A percentile compares a stretch with the other conserved stretches of the same genome.
phyloP scores from a whole-genome alignment of 2,329 filamentous ascomycete species.

The Penicillium sp. region DNA sequence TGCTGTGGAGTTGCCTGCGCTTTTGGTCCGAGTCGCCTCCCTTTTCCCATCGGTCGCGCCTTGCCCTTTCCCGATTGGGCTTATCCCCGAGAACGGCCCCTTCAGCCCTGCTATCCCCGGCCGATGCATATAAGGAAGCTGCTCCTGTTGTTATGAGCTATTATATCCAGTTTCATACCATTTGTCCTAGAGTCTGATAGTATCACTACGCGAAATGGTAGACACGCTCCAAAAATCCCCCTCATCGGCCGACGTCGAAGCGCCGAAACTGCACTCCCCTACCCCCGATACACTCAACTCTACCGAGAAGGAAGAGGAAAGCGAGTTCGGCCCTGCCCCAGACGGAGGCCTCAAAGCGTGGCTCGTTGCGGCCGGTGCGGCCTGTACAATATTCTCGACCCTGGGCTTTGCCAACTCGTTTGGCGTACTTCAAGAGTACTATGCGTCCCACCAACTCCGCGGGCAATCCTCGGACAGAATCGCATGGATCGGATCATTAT shows the following conservation, averaged over 20 bases:
- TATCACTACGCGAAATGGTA: background rate
- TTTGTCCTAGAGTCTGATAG: background rate
- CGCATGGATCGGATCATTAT: conserved; percentile 53
- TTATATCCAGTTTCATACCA: background rate
- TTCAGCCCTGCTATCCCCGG: background rate
- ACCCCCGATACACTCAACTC: background rate
- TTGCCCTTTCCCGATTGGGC: background rate
- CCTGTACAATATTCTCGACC: conserved; percentile 42
- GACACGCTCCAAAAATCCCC: background rate
- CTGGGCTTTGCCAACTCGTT: conserved; percentile 53
- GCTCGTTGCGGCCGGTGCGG: conserved; percentile 32
- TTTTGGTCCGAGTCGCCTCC: conserved; percentile 27
- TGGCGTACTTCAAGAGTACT: conserved; percentile 55
- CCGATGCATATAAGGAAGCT: background rate
- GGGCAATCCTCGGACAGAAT: conserved; percentile 46
- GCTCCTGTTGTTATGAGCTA: background rate
- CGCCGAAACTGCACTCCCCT: background rate
- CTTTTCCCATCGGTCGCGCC: conserved; percentile 29
- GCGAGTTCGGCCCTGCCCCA: conserved; percentile 28
- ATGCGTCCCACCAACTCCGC: conserved; percentile 47
- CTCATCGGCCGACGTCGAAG: background rate
- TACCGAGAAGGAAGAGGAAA: background rate
- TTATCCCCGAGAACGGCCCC: conserved; percentile 6
- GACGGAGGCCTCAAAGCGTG: conserved; percentile 33
- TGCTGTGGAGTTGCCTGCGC: conserved; percentile 23